phyloP scores from a whole-genome alignment of 2,329 filamentous ascomycete species.

The Colletotrichum noveboracense region DNA sequence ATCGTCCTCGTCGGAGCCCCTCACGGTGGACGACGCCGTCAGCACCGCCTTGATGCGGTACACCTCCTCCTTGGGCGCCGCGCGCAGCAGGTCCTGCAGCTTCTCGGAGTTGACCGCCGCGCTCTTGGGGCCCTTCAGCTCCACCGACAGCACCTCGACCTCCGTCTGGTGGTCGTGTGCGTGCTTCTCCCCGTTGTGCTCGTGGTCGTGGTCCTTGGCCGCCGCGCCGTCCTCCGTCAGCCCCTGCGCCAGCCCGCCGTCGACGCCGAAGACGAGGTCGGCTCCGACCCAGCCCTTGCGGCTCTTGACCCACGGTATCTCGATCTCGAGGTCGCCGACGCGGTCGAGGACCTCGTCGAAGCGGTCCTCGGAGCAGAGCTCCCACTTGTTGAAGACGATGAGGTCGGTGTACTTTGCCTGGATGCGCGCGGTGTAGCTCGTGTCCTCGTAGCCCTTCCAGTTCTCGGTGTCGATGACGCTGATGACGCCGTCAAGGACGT shows the following conservation, averaged over 20 bases:
- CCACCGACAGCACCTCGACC: conserved; percentile 90
- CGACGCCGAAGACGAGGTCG: conserved; percentile 84
- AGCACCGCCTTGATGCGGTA: conserved; percentile 88
- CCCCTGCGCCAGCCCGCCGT: conserved; percentile 74
- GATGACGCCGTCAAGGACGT: conserved; percentile 84
- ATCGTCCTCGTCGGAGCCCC: conserved; percentile 56
- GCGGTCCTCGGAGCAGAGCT: conserved; percentile 72
- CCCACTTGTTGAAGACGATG: conserved; percentile 94
- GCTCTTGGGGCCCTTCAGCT: conserved; percentile 54
- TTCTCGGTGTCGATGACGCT: conserved; percentile 95
- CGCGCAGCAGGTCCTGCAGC: conserved; percentile 69
- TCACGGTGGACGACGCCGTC: conserved; percentile 50
- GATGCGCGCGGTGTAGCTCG: conserved; percentile 84
- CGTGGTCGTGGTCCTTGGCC: conserved; percentile 41
- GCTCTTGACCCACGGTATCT: conserved; percentile 85
- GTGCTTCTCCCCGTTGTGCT: conserved; percentile 38
- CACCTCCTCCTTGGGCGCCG: conserved; percentile 88
- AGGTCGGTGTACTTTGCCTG: conserved; percentile 91
- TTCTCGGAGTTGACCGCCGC: conserved; percentile 61
- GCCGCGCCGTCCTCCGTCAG: conserved; percentile 45
- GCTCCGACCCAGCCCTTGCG: conserved; percentile 79
- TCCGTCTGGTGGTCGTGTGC: conserved; percentile 75
- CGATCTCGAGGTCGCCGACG: conserved; percentile 80
- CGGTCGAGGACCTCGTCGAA: conserved; percentile 82
- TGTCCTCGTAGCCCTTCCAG: conserved; percentile 92